Conservation (phyloP, 352 stramenopile species). For the Pythium dissotocum region DNA sequence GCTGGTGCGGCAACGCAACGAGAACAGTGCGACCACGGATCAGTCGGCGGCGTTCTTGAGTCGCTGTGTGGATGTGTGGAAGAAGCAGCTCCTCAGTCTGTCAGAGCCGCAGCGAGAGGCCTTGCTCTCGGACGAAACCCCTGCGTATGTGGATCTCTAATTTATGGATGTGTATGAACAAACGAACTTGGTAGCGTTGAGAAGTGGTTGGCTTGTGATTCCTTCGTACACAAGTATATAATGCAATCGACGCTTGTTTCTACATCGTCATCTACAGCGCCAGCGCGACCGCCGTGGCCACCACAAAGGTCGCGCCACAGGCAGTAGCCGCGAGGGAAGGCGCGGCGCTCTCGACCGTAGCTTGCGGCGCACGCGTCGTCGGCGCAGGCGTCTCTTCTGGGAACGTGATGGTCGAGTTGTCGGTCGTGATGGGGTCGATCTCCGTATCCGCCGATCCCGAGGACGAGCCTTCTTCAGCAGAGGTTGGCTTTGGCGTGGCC, state of each 20-base stretch:
- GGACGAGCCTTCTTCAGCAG: neutral
- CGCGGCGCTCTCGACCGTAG: neutral
- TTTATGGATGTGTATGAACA: conserved; percentile 9
- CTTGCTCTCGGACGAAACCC: conserved; percentile 1
- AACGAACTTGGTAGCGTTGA: neutral
- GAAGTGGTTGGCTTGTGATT: conserved; percentile 4
- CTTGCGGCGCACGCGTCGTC: conserved; percentile 1
- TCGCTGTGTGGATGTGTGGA: conserved; percentile 36
- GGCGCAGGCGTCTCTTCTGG: conserved; percentile 13
- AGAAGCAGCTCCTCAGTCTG: conserved; percentile 29
- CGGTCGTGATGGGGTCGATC: conserved; percentile 17
- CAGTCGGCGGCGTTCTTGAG: conserved; percentile 30
- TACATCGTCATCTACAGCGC: conserved; percentile 13
- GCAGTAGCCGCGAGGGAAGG: neutral
- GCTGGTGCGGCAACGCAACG: conserved; percentile 3
- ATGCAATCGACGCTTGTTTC: conserved; percentile 1
- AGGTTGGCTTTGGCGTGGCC: neutral
- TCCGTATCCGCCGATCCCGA: conserved; percentile 14
- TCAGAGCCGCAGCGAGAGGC: conserved; percentile 1
- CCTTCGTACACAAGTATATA: conserved; percentile 15
- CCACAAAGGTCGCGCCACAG: conserved; percentile 1
- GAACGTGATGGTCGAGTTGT: conserved; percentile 17
- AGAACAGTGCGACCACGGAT: conserved; percentile 22
- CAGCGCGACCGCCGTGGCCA: conserved; percentile 7
- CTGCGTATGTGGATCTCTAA: conserved; percentile 5